Evolutionary conservation across 305 asterid species (phyloP), one percentile per base, ranked within the genome.

Genomic region (Lippia alba): DNA sequence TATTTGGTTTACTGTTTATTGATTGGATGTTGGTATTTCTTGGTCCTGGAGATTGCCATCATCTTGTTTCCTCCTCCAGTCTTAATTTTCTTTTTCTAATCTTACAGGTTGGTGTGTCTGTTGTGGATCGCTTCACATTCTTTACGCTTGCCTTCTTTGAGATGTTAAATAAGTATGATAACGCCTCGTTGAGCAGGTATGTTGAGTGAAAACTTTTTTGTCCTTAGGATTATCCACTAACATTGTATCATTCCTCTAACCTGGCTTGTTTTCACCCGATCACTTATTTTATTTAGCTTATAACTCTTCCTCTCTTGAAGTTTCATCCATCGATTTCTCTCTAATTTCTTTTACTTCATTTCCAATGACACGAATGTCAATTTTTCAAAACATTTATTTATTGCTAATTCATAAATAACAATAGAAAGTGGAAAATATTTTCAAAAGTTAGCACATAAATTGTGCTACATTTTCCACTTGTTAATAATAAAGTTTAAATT

Each of bases 81-180:
- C 34, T 64, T 19, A 62, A 72, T 51, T 67, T 62, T 64, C 32
- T 58, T 54, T 62, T 60, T 53, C 63, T 54, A 80, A 64, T 77
- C 69, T 20, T 60, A 64, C 83, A 91, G 99, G 97, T 91, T 79
- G 97, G 97, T 34, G 92, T 91, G 64, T 94, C 97, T 78, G 97
- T 91, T 70, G 94, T 94, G 63, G 97, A 94, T 67, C 89, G 97
- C 34, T 91, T 94, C 81, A 94, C 97, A 62, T 94, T 82, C 80
- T 87, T 89, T 73, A 91, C 97, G 48, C 97, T 94, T 64, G 95
- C 99, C 45, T 94, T 91, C 88, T 94, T 94, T 77, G 99, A 94
- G 92, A 84, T 85, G 91, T 77, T 91, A 79, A 94, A 89, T 84
- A 90, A 92, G 90, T 90, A 90, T 67, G 93, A 78, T 83, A 92